Conservation (phyloP, 2,329 filamentous ascomycete genomes). For the Colletotrichum magnum region DNA sequence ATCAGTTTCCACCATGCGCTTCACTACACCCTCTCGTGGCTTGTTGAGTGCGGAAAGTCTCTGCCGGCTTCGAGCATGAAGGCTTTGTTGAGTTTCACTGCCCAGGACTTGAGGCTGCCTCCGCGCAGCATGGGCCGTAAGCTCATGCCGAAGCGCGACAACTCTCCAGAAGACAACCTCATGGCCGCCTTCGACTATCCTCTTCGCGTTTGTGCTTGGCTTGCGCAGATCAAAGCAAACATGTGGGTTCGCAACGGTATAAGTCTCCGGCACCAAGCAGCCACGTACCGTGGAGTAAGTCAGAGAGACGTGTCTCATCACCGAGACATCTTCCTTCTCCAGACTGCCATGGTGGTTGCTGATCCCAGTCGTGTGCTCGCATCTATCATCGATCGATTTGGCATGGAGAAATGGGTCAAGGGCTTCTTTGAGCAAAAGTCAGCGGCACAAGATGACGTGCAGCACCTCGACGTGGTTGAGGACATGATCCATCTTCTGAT, state of each 20-base stretch:
- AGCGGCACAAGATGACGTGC: slow-evolving; percentile 84
- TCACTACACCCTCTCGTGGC: slow-evolving; percentile 96
- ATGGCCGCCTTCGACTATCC: slow-evolving; percentile 94
- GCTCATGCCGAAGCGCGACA: slow-evolving; percentile 69
- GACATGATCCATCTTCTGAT: slow-evolving; percentile 96
- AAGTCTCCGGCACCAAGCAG: slow-evolving; percentile 94
- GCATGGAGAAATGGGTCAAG: slow-evolving; percentile 88
- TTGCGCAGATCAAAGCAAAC: slow-evolving; percentile 97
- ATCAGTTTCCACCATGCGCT: slow-evolving; percentile 98
- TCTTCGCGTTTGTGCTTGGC: slow-evolving; percentile 92
- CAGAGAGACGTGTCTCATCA: slow-evolving; percentile 95
- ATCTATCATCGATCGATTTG: slow-evolving; percentile 92
- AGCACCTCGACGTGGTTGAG: slow-evolving; percentile 93
- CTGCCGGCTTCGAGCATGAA: slow-evolving; percentile 78
- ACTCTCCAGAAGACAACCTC: slow-evolving; percentile 81
- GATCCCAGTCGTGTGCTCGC: slow-evolving; percentile 87
- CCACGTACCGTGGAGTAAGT: slow-evolving; percentile 89
- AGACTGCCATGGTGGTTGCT: slow-evolving; percentile 90
- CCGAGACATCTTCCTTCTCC: slow-evolving; percentile 92
- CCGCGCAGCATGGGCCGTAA: slow-evolving; percentile 74
- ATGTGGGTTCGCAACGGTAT: slow-evolving; percentile 99
- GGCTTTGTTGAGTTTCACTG: slow-evolving; percentile 79
- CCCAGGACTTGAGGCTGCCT: slow-evolving; percentile 77
- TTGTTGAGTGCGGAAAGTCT: slow-evolving; percentile 88
- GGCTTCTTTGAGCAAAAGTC: slow-evolving; percentile 82